These are phyloP conservation scores for Rubia balearica DNA, from an alignment of 305 asterid genomes.

Conservation along the genomic window DNA sequence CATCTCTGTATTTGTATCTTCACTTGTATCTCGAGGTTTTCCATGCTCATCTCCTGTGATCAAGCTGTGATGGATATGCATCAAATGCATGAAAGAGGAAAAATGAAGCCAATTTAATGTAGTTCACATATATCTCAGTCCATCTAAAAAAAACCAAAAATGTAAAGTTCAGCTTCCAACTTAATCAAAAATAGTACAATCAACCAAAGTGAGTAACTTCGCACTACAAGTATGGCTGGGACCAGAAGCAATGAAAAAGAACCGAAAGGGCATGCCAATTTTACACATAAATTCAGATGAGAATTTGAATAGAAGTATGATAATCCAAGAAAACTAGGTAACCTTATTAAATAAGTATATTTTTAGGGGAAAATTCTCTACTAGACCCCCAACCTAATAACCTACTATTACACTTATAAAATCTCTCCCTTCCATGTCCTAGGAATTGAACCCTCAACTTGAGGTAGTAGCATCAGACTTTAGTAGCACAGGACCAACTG, in stretches of 20 bases:
- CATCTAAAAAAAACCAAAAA: not conserved
- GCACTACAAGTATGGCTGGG: not conserved
- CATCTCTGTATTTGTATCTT: conserved; percentile 24
- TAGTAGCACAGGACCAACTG: not conserved
- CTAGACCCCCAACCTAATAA: not conserved
- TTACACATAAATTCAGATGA: not conserved
- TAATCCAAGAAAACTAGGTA: not conserved
- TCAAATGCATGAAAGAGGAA: not conserved
- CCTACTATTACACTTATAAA: not conserved
- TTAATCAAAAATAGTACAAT: not conserved
- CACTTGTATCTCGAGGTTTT: conserved; percentile 21
- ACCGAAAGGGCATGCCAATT: not conserved
- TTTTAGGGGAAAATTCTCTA: not conserved
- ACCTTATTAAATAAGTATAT: not conserved
- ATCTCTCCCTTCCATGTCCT: not conserved
- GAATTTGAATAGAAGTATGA: not conserved
- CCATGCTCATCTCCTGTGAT: conserved; percentile 22
- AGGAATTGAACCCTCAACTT: not conserved
- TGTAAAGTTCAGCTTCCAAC: not conserved
- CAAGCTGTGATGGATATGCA: not conserved
- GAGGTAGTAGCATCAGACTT: not conserved
- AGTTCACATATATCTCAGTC: not conserved
- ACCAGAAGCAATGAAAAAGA: not conserved
- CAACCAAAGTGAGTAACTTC: not conserved
- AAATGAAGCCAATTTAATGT: not conserved